Base-by-base conservation (phyloP, 306 rosid genomes). In the Hippophae gyantsensis region DNA sequence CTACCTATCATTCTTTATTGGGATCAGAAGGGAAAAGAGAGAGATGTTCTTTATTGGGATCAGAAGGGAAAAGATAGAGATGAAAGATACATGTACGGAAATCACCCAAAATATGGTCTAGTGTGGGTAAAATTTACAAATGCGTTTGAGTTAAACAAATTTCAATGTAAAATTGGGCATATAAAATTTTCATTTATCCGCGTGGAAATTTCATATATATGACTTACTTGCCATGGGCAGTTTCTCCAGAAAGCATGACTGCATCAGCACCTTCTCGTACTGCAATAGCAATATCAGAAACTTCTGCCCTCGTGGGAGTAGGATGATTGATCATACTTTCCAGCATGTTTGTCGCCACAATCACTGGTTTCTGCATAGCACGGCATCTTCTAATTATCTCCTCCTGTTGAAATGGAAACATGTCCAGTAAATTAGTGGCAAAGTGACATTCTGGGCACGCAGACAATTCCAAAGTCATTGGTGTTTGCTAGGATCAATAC, bases 231-330 rank as follows among this genome's bases (percentile, higher is more conserved):
- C 99, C 99, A 67, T 92, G 96, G 52, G 99, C 99, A 71, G 99
- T 92, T 82, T 92, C 99, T 71, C 99, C 99, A n/a, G 99, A 92
- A 63, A 92, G 96, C 99, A 92, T 92, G 75, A 88, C 71, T 51
- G 95, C 99, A 82, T 92, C 99, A 48, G 96, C 74, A 69, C 96
- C 86, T 88, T 85, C 90, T 69, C 93, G 81, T 54, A 88, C 99
- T 52, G 99, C 93, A 66, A 92, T 88, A 52, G 96, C 92, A 69
- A 92, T 92, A 76, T 92, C 99, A 10, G 96, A 81, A 13, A 92
- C 99, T 77, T 92, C 99, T 44, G 99, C 96, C 72, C 96, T 87
- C 52, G 99, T 92, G 49, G 99, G 96, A 8, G 86, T 92, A 57
- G 99, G 96, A 74, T 92, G 99, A 77, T 52, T 66, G 52, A 92